Conservation (phyloP, 2,329 filamentous ascomycete species). For the Xylaria arbuscula region DNA sequence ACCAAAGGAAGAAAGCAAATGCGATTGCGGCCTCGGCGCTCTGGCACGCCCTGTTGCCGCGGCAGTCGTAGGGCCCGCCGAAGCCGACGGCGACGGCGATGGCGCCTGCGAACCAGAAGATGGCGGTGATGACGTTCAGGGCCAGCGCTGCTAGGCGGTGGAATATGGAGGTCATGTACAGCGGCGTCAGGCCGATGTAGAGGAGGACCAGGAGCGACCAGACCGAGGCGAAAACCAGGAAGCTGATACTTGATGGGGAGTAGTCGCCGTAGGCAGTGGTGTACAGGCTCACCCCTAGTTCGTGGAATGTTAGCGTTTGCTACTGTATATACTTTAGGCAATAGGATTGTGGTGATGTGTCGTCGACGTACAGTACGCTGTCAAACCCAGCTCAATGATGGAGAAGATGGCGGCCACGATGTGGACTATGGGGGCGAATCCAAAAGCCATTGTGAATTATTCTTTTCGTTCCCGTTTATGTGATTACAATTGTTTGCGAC, state of each 20-base stretch:
- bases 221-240: conserved; percentile 81
- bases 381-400: conserved; percentile 79
- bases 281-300: conserved; percentile 64
- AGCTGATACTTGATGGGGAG: conserved; percentile 72
- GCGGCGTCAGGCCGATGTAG: conserved; percentile 76
- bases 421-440: conserved; percentile 72
- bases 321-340: not conserved
- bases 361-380: conserved; percentile 72
- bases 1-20: conserved; percentile 74
- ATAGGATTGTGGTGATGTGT: conserved; percentile 3
- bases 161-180: conserved; percentile 69
- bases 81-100: conserved; percentile 78
- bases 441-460: conserved; percentile 59
- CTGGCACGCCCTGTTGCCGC: conserved; percentile 65
- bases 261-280: conserved; percentile 47
- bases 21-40: conserved; percentile 71
- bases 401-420: conserved; percentile 74
- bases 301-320: conserved; percentile 2
- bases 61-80: conserved; percentile 65
- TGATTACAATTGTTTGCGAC: not conserved
- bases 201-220: conserved; percentile 79
- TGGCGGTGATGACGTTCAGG: conserved; percentile 77
- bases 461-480: not conserved
- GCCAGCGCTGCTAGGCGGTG: conserved; percentile 73
- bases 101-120: conserved; percentile 92